Percentiles rank a stretch among this genome's conserved stretches.
phyloP scores from a whole-genome alignment of 2,329 filamentous ascomycete species.

The Paecilomyces formosus region DNA sequence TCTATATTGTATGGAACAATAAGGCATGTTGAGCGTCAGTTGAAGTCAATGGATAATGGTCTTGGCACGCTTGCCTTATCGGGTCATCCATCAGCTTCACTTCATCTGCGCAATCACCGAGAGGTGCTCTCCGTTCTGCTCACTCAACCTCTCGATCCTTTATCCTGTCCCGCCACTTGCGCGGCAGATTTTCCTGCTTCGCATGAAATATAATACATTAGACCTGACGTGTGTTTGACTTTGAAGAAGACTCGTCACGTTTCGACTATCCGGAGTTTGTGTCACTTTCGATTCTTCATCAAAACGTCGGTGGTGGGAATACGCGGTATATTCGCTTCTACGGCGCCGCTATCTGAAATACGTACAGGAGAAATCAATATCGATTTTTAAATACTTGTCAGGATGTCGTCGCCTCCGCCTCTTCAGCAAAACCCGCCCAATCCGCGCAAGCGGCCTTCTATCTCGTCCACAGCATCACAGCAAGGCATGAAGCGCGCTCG shows the following conservation, averaged over 20 bases:
- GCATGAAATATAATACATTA: not conserved
- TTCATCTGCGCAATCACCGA: not conserved
- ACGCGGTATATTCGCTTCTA: not conserved
- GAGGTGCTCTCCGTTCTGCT: not conserved
- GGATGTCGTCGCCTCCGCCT: slow-evolving; percentile 32
- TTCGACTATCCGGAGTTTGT: not conserved
- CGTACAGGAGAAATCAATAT: not conserved
- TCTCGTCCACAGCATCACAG: slow-evolving; percentile 29
- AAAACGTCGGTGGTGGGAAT: not conserved
- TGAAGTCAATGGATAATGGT: not conserved
- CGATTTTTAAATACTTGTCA: slow-evolving; percentile 5
- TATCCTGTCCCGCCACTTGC: not conserved
- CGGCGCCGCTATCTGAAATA: not conserved
- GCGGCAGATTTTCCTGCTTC: not conserved
- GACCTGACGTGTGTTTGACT: not conserved
- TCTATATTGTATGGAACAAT: too few species aligned
- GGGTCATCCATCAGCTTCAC: not conserved
- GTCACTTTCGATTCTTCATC: not conserved
- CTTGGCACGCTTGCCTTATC: not conserved
- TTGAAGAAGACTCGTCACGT: not conserved
- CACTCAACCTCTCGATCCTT: not conserved
- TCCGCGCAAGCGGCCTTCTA: slow-evolving; percentile 34
- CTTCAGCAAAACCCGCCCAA: slow-evolving; percentile 20
- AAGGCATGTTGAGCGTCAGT: too few species aligned
- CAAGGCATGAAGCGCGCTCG: slow-evolving; percentile 26